A percentile compares a stretch with the other conserved stretches of the same genome.
These are phyloP conservation scores for Halocafeteria seosinensis DNA, from an alignment of 108 stramenopile genomes.

Conservation along the genomic window DNA sequence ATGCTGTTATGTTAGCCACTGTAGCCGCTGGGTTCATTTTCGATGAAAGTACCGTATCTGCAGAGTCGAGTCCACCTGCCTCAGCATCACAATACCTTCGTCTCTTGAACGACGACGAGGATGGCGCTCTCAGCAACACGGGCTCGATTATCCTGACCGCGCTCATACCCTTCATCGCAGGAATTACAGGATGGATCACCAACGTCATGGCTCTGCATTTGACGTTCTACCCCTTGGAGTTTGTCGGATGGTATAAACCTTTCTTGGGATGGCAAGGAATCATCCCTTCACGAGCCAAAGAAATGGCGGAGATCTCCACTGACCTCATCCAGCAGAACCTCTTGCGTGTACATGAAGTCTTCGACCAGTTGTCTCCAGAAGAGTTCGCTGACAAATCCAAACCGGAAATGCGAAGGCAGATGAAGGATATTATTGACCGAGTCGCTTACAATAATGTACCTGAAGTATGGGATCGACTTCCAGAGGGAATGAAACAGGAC, in stretches of 20 bases:
- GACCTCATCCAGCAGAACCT: constrained; percentile 69
- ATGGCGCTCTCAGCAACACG: too few relatives aligned
- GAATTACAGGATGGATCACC: constrained; percentile 18
- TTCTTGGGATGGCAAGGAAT: constrained; percentile 52
- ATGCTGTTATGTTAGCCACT: too few relatives aligned
- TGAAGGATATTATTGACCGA: background rate
- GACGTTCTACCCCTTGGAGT: constrained; percentile 75
- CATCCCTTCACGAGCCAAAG: constrained; percentile 64
- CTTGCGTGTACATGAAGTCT: constrained; percentile 61
- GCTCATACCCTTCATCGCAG: constrained; percentile 26
- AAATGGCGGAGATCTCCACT: constrained; percentile 64
- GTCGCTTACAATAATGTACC: background rate
- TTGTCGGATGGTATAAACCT: constrained; percentile 50
- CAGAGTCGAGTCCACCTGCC: too few relatives aligned
- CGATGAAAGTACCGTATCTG: too few relatives aligned
- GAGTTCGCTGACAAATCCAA: constrained; percentile 43
- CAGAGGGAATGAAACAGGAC: background rate
- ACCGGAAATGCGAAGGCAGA: background rate
- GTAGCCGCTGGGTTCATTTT: too few relatives aligned
- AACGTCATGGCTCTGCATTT: constrained; percentile 51
- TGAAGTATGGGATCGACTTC: background rate
- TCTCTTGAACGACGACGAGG: too few relatives aligned
- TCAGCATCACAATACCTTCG: too few relatives aligned
- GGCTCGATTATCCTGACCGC: background rate
- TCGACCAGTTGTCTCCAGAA: constrained; percentile 55